Evolutionary conservation across 1,284 basidiomycete genomes (phyloP).

Genomic region (Kwoniella shivajii): DNA sequence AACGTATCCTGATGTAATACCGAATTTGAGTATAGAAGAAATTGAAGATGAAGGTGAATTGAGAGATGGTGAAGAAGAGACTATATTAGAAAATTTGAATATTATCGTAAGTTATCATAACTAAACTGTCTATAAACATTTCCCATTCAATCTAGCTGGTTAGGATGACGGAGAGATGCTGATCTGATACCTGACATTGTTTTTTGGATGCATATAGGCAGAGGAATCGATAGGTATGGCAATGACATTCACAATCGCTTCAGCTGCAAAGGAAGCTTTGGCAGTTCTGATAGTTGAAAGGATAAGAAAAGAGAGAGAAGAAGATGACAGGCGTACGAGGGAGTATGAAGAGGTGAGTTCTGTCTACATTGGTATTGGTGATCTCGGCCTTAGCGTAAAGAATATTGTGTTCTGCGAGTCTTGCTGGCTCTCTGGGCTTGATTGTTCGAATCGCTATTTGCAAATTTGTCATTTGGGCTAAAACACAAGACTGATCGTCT

Average conservation of each 20-base stretch:
- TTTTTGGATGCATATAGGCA: constrained; percentile 61
- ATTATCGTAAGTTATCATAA: constrained; percentile 62
- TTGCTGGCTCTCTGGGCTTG: no score
- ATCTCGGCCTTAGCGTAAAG: no score
- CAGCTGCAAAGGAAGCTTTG: constrained; percentile 79
- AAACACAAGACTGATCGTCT: no score
- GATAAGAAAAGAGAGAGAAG: constrained; percentile 62
- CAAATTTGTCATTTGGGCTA: no score
- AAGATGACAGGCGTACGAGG: constrained; percentile 71
- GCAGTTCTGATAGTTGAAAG: constrained; percentile 66
- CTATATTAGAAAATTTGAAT: constrained; percentile 66
- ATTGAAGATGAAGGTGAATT: constrained; percentile 70
- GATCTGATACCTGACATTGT: constrained; percentile 97
- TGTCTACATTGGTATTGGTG: no score
- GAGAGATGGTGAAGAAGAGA: constrained; percentile 58
- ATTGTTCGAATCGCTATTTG: neutral
- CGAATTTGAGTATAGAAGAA: constrained; percentile 69
- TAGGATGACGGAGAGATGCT: constrained; percentile 88
- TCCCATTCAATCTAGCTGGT: constrained; percentile 57
- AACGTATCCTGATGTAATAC: constrained; percentile 74
- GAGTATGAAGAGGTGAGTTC: constrained; percentile 71
- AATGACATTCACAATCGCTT: constrained; percentile 94
- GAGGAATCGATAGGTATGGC: constrained; percentile 93
- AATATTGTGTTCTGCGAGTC: no score
- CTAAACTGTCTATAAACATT: neutral